Evolutionary conservation across 2,329 filamentous ascomycete genomes (phyloP).

Genomic region (Fusarium clavum): DNA sequence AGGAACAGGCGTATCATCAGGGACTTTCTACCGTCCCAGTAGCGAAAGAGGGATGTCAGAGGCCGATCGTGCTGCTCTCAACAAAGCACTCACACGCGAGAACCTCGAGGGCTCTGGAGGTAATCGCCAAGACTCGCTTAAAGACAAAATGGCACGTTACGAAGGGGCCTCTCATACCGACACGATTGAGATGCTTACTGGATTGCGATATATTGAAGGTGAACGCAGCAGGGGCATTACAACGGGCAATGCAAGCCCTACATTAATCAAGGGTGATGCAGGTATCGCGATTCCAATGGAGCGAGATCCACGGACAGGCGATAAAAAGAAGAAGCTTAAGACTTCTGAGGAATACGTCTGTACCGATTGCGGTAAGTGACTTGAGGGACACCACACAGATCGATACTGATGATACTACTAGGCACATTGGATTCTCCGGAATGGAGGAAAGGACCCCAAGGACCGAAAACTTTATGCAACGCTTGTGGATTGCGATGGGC

Average conservation of each 20-base stretch:
- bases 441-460: conserved; percentile 93
- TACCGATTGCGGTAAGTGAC: conserved; percentile 81
- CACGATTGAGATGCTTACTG: conserved; percentile 93
- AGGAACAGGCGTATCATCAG: conserved; percentile 54
- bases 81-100: conserved; percentile 79
- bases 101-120: conserved; percentile 80
- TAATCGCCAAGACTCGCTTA: conserved; percentile 77
- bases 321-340: conserved; percentile 92
- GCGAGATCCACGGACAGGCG: conserved; percentile 75
- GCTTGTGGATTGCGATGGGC: conserved; percentile 85
- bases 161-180: conserved; percentile 83
- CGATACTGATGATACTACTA: conserved; percentile 53
- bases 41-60: conserved; percentile 69
- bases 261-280: conserved; percentile 84
- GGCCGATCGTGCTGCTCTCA: conserved; percentile 72
- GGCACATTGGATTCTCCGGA: conserved; percentile 91
- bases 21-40: conserved; percentile 49
- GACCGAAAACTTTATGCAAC: conserved; percentile 95
- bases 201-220: conserved; percentile 86
- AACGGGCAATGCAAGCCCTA: conserved; percentile 84
- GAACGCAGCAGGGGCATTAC: conserved; percentile 90
- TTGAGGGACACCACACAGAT: background rate
- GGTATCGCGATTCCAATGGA: conserved; percentile 87
- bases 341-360: conserved; percentile 90
- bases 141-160: conserved; percentile 86